Conservation (phyloP, 2,329 filamentous ascomycete species). For the Trichoderma arundinaceum region DNA sequence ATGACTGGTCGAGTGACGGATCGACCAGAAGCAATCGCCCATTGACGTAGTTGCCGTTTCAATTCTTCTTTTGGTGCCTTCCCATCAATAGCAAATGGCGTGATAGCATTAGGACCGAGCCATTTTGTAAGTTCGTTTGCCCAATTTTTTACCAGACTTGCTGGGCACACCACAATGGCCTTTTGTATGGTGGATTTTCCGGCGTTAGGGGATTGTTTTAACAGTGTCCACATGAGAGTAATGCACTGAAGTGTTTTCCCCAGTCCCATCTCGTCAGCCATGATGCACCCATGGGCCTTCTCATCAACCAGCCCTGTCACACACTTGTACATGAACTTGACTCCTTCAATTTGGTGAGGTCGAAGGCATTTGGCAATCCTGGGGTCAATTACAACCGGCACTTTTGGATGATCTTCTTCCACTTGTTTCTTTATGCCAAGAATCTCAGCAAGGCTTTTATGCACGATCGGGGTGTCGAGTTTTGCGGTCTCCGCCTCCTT, state of each 20-base stretch:
- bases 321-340: constrained; percentile 95
- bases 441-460: constrained; percentile 95
- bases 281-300: constrained; percentile 96
- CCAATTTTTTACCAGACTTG: constrained; percentile 96
- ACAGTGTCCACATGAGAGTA: constrained; percentile 90
- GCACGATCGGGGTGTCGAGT: constrained; percentile 80
- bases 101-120: constrained; percentile 89
- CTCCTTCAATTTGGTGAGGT: constrained; percentile 96
- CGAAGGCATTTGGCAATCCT: constrained; percentile 85
- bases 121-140: constrained; percentile 96
- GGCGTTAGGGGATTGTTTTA: constrained; percentile 96
- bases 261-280: constrained; percentile 99
- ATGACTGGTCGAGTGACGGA: constrained; percentile 89
- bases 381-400: constrained; percentile 98
- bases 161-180: constrained; percentile 94
- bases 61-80: constrained; percentile 96
- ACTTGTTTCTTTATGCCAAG: constrained; percentile 91
- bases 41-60: constrained; percentile 87
- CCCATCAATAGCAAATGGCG: constrained; percentile 93
- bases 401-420: constrained; percentile 77
- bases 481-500: constrained; percentile 46
- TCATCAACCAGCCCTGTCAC: constrained; percentile 94
- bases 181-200: constrained; percentile 94
- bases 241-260: constrained; percentile 99
- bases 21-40: constrained; percentile 91